Percentiles rank a stretch among this genome's conserved stretches.
Conservation (phyloP, 805 yeast genomes). For the Pichia cephalocereana region DNA sequence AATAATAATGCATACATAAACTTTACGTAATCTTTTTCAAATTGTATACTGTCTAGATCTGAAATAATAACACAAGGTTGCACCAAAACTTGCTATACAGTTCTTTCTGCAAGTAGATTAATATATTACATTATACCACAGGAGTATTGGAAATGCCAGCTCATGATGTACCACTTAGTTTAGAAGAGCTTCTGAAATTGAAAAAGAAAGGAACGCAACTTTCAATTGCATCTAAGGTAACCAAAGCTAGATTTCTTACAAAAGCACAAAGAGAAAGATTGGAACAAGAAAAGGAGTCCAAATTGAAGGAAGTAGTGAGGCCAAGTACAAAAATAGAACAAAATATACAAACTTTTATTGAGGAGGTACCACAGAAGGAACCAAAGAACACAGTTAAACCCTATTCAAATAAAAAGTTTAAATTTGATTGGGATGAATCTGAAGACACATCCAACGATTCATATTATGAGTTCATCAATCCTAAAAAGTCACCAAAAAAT, state of each 20-base stretch:
- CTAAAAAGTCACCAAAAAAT: slow-evolving; percentile 24
- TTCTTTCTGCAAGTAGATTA: no score
- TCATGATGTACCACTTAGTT: slow-evolving; percentile 26
- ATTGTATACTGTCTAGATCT: no score
- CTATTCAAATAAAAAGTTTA: slow-evolving; percentile 30
- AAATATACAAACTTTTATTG: slow-evolving; percentile 2
- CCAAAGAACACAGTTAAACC: background rate
- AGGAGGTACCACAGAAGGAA: background rate
- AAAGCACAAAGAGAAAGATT: slow-evolving; percentile 35
- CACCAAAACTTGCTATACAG: no score
- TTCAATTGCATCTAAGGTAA: background rate
- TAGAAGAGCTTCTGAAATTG: slow-evolving; percentile 26
- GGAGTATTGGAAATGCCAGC: background rate
- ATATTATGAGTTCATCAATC: background rate
- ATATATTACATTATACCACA: background rate
- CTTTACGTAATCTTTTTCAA: no score
- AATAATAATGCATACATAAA: no score
- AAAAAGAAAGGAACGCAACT: slow-evolving; percentile 22
- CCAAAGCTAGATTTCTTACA: slow-evolving; percentile 30
- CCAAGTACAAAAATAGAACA: background rate
- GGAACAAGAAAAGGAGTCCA: slow-evolving; percentile 12
- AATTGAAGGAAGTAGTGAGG: background rate
- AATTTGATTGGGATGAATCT: slow-evolving; percentile 57
- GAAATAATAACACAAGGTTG: no score
- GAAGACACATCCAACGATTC: slow-evolving; percentile 50